phyloP scores from a whole-genome alignment of 345 rosid species.

The Citrus inodora region DNA sequence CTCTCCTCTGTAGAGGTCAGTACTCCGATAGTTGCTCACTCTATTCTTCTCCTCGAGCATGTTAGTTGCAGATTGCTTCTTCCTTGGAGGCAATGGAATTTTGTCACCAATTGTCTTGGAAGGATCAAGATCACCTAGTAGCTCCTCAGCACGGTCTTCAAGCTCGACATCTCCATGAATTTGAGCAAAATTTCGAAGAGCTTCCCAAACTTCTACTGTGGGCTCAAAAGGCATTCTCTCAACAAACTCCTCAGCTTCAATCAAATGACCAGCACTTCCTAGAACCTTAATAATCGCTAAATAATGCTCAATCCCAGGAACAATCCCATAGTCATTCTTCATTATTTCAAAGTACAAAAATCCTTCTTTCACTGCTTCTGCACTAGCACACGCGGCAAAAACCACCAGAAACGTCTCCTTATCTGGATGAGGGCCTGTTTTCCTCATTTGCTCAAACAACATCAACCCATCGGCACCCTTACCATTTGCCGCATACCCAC shows the following conservation, averaged over 20 bases:
- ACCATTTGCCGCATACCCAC: conserved; percentile 38
- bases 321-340: conserved; percentile 32
- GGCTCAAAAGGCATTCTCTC: conserved; percentile 47
- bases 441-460: conserved; percentile 47
- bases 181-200: conserved; percentile 30
- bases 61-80: conserved; percentile 32
- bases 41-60: conserved; percentile 58
- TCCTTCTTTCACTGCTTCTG: conserved; percentile 33
- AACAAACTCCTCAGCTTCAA: conserved; percentile 48
- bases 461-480: conserved; percentile 38
- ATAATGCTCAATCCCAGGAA: conserved; percentile 40
- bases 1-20: conserved; percentile 36
- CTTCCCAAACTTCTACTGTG: conserved; percentile 33
- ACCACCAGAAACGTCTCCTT: conserved; percentile 34
- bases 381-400: conserved; percentile 43
- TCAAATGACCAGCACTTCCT: conserved; percentile 41
- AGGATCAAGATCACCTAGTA: conserved; percentile 34
- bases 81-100: conserved; percentile 29
- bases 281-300: conserved; percentile 35
- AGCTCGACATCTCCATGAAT: conserved; percentile 60
- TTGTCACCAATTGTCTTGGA: conserved; percentile 18
- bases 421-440: conserved; percentile 20
- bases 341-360: conserved; percentile 35
- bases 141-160: conserved; percentile 38
- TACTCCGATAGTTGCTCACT: conserved; percentile 30